Conservation (phyloP, 2,329 filamentous ascomycete genomes). For the Aotearoamyces nothofagi region DNA sequence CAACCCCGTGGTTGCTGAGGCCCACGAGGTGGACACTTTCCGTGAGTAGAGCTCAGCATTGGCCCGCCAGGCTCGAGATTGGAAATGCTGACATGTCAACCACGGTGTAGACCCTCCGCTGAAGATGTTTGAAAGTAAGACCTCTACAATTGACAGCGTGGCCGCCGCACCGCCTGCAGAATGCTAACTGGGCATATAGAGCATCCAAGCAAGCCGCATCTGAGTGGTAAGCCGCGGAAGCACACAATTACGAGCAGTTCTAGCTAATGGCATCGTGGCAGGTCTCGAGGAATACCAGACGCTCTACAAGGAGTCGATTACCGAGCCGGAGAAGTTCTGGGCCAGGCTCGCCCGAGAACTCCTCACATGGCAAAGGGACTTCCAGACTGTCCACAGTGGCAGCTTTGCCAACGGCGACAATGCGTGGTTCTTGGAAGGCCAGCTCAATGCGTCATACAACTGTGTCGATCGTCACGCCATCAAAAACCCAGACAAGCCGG, state of each 20-base stretch:
- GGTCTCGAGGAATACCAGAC: constrained; percentile 52
- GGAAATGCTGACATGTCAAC: constrained; percentile 6
- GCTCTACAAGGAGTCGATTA: constrained; percentile 73
- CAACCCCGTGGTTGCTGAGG: constrained; percentile 53
- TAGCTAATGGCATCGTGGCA: constrained; percentile 16
- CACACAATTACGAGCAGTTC: not conserved
- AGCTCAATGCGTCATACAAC: constrained; percentile 93
- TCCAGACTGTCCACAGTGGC: constrained; percentile 74
- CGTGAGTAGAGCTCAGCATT: constrained; percentile 29
- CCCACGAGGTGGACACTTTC: constrained; percentile 62
- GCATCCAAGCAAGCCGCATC: constrained; percentile 55
- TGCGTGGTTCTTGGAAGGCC: constrained; percentile 90
- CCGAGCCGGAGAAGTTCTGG: constrained; percentile 83
- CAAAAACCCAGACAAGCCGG: constrained; percentile 81
- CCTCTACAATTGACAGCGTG: constrained; percentile 1
- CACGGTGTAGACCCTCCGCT: constrained; percentile 48
- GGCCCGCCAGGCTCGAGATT: not conserved
- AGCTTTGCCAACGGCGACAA: constrained; percentile 66
- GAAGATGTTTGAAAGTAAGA: constrained; percentile 55
- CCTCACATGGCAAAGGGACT: constrained; percentile 80
- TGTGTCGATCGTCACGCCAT: constrained; percentile 94
- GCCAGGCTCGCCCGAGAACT: constrained; percentile 72
- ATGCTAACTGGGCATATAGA: constrained; percentile 29
- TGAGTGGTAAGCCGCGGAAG: constrained; percentile 45
- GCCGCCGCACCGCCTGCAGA: constrained; percentile 1